Evolutionary conservation across 116 monocot species (phyloP).

Genomic region (Cymodocea nodosa): DNA sequence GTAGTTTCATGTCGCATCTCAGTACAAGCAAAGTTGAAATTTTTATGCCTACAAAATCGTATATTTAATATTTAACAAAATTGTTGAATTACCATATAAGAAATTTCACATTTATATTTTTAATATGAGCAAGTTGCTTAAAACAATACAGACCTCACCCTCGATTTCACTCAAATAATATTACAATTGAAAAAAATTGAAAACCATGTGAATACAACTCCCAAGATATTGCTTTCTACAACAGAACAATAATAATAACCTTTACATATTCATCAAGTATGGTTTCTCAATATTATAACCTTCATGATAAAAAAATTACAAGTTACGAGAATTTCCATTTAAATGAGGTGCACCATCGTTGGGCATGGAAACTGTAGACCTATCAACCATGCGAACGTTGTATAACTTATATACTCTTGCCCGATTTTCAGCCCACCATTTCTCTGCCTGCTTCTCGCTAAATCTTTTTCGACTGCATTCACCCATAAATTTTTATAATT

Average conservation of each 20-base stretch:
- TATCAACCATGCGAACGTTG: slow-evolving; percentile 72
- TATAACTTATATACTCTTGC: slow-evolving; percentile 74
- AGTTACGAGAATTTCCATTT: slow-evolving; percentile 11
- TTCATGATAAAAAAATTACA: slow-evolving; percentile 2
- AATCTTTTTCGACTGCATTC: slow-evolving; percentile 79
- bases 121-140: slow-evolving; percentile 29
- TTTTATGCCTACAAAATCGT: too few species aligned
- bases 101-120: slow-evolving; percentile 33
- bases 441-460: slow-evolving; percentile 88
- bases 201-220: slow-evolving; percentile 8
- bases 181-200: slow-evolving; percentile 12
- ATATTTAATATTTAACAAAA: too few species aligned
- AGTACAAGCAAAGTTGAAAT: too few species aligned
- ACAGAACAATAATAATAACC: background rate
- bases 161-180: slow-evolving; percentile 30
- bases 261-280: background rate
- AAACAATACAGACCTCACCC: slow-evolving; percentile 55
- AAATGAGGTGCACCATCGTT: slow-evolving; percentile 22
- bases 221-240: background rate
- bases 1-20: too few species aligned
- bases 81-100: background rate
- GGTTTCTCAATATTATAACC: background rate
- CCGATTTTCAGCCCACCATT: slow-evolving; percentile 96
- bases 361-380: slow-evolving; percentile 23
- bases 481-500: background rate